A percentile compares a stretch with the other conserved stretches of the same genome.
Conservation (phyloP, 2,329 filamentous ascomycete genomes). For the Cladophialophora exuberans region DNA sequence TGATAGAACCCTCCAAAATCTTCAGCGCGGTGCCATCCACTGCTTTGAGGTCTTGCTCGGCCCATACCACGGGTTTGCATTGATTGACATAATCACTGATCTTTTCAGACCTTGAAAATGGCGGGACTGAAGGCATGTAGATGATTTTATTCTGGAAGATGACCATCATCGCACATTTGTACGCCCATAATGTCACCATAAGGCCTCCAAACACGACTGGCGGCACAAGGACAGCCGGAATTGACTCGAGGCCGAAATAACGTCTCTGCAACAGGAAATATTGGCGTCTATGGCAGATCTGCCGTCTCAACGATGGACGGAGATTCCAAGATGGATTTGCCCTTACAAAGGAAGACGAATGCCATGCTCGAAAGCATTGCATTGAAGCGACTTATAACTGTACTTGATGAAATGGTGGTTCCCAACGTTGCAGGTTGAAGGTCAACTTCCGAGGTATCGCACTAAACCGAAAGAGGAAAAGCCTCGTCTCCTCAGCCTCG, state of each 20-base stretch:
- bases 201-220: slow-evolving; percentile 69
- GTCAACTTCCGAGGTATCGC: too few relatives aligned
- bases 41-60: slow-evolving; percentile 63
- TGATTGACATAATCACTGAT: slow-evolving; percentile 65
- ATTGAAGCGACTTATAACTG: slow-evolving; percentile 10
- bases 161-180: slow-evolving; percentile 73
- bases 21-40: slow-evolving; percentile 68
- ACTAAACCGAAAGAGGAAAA: background rate
- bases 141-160: slow-evolving; percentile 81
- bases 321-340: background rate
- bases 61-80: slow-evolving; percentile 68
- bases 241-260: slow-evolving; percentile 29
- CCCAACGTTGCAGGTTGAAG: too few relatives aligned
- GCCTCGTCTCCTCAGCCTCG: background rate
- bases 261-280: slow-evolving; percentile 3
- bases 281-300: background rate
- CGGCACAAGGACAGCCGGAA: slow-evolving; percentile 60
- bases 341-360: background rate
- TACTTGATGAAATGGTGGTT: too few relatives aligned
- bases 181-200: slow-evolving; percentile 64
- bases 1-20: slow-evolving; percentile 54
- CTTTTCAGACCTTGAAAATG: slow-evolving; percentile 68
- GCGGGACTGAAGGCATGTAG: slow-evolving; percentile 76
- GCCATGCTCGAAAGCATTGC: slow-evolving; percentile 7
- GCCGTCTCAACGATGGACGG: background rate